Evolutionary conservation across 2,329 filamentous ascomycete species (phyloP), one percentile per base, ranked within the genome.

Genomic region (Lasiodiplodia hormozganensis): DNA sequence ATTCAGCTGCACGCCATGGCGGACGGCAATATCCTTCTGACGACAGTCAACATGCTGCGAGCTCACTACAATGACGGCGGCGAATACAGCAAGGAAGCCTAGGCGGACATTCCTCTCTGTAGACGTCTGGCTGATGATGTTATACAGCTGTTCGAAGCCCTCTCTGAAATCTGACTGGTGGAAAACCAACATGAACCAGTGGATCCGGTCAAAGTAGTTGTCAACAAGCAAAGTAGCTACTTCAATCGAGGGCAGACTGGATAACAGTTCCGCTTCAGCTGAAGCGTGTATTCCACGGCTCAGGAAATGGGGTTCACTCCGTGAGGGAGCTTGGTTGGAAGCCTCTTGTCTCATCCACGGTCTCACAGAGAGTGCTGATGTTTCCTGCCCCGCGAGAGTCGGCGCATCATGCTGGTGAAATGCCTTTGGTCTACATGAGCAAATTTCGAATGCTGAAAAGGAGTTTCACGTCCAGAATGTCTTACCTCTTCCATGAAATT

Each of bases 161-260:
- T 56, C 53, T 1, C 25, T 28, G 53, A 56, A 56, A 1, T 56
- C 53, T 12, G 16, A 31, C 31, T 56, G 53, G 31, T 56, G 53
- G n/a, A 56, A 56, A 4, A 56, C 25, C 23, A 56, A 23, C 53
- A 56, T 56, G 53, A 56, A 56, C 53, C 53, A 56, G 31, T 56
- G 53, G 25, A 56, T 56, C 31, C 53, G 25, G 25, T 56, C 25
- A 34, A 56, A 56, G 31, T 56, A 56, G 53, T 56, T 56, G 18
- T 56, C 31, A 31, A 56, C 53, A 36, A 56, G 21, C 25, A 34
- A 28, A 1, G 21, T 28, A 12, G 53, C 53, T 3, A 18, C 25
- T 25, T 56, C 53, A 56, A 56, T 8, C 1, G 10, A 16, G 7
- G 53, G 53, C 5, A 56, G 6, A 7, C 36, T 21, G 3, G 53